These are phyloP conservation scores for Stagonosporopsis vannaccii DNA, from an alignment of 2,329 filamentous ascomycete species.

Conservation along the genomic window DNA sequence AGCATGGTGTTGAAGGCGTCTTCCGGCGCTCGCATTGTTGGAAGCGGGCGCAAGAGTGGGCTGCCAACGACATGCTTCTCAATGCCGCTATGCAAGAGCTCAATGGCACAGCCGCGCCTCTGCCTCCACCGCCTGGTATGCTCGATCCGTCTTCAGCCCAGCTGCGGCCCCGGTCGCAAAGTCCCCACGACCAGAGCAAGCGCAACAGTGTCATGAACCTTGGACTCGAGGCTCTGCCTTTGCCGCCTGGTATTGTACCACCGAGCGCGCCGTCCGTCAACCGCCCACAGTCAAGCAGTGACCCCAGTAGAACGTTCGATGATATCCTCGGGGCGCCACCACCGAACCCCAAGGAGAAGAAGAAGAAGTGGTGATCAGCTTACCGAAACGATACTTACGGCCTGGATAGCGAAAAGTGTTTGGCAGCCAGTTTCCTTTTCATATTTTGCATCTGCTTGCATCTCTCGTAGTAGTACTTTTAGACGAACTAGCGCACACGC, in stretches of 20 bases:
- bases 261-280: conserved; percentile 31
- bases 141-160: conserved; percentile 31
- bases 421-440: neutral
- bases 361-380: conserved; percentile 36
- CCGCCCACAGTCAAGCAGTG: conserved; percentile 43
- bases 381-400: neutral
- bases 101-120: conserved; percentile 36
- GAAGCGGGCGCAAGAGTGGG: conserved; percentile 69
- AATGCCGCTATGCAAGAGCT: conserved; percentile 47
- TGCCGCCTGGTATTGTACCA: conserved; percentile 54
- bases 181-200: conserved; percentile 39
- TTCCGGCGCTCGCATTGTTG: conserved; percentile 75
- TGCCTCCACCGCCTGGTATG: conserved; percentile 42
- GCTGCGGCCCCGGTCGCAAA: conserved; percentile 34
- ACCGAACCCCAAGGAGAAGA: conserved; percentile 37
- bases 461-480: conserved; percentile 1
- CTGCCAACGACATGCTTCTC: conserved; percentile 47
- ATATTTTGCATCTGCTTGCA: conserved; percentile 3
- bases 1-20: conserved; percentile 71
- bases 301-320: conserved; percentile 58
- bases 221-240: conserved; percentile 56
- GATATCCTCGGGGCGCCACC: conserved; percentile 51
- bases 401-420: conserved; percentile 6
- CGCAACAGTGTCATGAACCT: conserved; percentile 55
- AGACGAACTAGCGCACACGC: conserved; percentile 11